A percentile compares a stretch with the other conserved stretches of the same genome.
phyloP scores from a whole-genome alignment of 2,329 filamentous ascomycete species.

The Stemphylium vesicarium region DNA sequence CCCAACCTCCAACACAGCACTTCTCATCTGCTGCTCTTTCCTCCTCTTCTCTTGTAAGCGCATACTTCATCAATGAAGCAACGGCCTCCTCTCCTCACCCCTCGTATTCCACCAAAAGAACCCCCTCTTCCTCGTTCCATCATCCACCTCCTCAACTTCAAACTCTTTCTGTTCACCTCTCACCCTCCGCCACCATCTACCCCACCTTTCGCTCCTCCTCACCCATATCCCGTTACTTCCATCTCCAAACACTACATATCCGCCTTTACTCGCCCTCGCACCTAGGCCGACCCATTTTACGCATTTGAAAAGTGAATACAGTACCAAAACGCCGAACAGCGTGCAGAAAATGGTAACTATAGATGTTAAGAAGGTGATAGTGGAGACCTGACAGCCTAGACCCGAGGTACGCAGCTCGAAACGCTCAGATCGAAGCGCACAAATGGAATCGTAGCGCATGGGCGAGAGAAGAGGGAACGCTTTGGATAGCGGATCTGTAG shows the following conservation, averaged over 20 bases:
- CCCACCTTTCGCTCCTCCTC: constrained; percentile 36
- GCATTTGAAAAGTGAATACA: constrained; percentile 38
- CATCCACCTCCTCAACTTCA: constrained; percentile 36
- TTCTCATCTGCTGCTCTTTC: no score
- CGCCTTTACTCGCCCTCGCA: constrained; percentile 29
- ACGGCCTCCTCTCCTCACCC: constrained; percentile 27
- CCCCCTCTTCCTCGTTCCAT: constrained; percentile 30
- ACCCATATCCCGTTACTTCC: constrained; percentile 41
- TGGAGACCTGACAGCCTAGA: constrained; percentile 55
- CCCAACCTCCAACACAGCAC: no score
- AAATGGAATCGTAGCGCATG: constrained; percentile 42
- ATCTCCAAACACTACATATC: constrained; percentile 38
- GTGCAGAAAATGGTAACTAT: constrained; percentile 53
- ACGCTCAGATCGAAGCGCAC: constrained; percentile 49
- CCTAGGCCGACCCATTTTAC: constrained; percentile 20
- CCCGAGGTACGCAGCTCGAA: constrained; percentile 55
- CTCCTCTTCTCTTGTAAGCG: no score
- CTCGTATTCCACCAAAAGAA: constrained; percentile 30
- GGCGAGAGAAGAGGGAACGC: constrained; percentile 51
- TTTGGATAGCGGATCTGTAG: constrained; percentile 44
- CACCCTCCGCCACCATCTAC: constrained; percentile 35
- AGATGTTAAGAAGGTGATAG: constrained; percentile 53
- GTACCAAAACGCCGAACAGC: constrained; percentile 45
- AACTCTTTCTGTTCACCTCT: constrained; percentile 29
- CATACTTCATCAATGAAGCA: constrained; percentile 16